These are phyloP conservation scores for Fusarium sp. DNA, from an alignment of 2,329 filamentous ascomycete species.

Conservation along the genomic window DNA sequence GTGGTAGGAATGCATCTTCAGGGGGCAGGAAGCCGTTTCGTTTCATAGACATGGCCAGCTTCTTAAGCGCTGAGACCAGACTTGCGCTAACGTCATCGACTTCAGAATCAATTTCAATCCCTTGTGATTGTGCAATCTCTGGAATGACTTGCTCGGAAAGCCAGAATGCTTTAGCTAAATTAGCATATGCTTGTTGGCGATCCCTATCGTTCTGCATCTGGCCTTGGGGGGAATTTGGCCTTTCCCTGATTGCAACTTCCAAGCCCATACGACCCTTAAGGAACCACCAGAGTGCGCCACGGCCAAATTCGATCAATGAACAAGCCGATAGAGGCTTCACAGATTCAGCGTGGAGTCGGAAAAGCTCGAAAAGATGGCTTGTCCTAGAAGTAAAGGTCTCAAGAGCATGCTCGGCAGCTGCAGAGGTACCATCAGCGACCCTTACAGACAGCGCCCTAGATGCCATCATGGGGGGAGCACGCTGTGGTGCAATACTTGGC, in stretches of 20 bases:
- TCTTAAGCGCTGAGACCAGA: conserved; percentile 74
- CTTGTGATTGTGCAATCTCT: conserved; percentile 59
- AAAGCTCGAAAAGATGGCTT: conserved; percentile 79
- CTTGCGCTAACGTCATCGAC: conserved; percentile 65
- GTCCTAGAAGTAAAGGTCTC: conserved; percentile 77
- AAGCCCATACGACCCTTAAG: conserved; percentile 81
- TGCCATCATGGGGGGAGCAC: conserved; percentile 44
- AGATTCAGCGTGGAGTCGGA: conserved; percentile 80
- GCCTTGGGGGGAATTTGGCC: conserved; percentile 62
- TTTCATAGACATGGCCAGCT: conserved; percentile 84
- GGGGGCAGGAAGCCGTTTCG: conserved; percentile 82
- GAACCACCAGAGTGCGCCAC: conserved; percentile 90
- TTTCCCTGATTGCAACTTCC: conserved; percentile 76
- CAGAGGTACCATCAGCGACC: conserved; percentile 54
- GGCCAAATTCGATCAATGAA: conserved; percentile 73
- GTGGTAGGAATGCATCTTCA: conserved; percentile 75
- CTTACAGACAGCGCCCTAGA: conserved; percentile 52
- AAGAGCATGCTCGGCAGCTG: conserved; percentile 73
- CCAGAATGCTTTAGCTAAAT: conserved; percentile 89
- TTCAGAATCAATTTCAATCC: conserved; percentile 57
- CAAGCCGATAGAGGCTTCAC: conserved; percentile 73
- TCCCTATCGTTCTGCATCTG: conserved; percentile 65
- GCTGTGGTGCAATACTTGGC: conserved; percentile 40
- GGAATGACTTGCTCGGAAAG: conserved; percentile 69
- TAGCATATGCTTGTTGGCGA: conserved; percentile 82